A percentile compares a stretch with the other conserved stretches of the same genome.
Conservation (phyloP, 805 yeast species). For the Saccharomyces paradoxus region DNA sequence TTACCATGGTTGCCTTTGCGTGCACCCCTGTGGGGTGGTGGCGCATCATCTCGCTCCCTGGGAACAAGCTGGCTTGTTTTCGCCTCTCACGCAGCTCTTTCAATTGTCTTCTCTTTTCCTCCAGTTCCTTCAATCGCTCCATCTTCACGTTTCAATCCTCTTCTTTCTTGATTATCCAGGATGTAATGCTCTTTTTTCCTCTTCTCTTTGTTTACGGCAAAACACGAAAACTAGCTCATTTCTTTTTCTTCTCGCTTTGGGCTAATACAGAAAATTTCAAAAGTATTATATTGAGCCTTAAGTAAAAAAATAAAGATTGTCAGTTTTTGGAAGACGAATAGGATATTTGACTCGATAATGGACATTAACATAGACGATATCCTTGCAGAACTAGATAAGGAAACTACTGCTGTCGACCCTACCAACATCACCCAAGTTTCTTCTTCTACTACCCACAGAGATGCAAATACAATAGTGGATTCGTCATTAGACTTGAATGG, state of each 20-base stretch:
- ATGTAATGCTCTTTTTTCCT: not conserved
- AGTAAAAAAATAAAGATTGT: constrained; percentile 2
- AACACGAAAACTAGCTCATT: constrained; percentile 4
- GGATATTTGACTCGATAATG: constrained; percentile 10
- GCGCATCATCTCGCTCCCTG: constrained; percentile 14
- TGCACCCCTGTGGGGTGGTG: not conserved
- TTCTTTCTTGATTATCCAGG: not conserved
- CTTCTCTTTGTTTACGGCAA: not conserved
- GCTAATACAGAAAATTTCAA: constrained; percentile 10
- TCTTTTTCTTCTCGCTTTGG: not conserved
- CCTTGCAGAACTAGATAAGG: constrained; percentile 53
- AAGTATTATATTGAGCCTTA: constrained; percentile 16
- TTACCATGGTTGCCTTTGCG: constrained; percentile 6
- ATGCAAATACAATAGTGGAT: constrained; percentile 15
- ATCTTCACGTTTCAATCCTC: constrained; percentile 8
- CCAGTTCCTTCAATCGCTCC: constrained; percentile 37
- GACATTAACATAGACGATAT: constrained; percentile 62
- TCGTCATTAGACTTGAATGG: constrained; percentile 13
- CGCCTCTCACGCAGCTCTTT: constrained; percentile 45
- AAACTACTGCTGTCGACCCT: constrained; percentile 30
- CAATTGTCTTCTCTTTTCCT: constrained; percentile 43
- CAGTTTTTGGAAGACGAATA: not conserved
- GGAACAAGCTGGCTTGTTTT: constrained; percentile 11
- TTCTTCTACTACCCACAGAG: constrained; percentile 14
- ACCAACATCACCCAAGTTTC: not conserved